Evolutionary conservation across 164 flowering plant species (phyloP), one percentile per base, ranked within the genome.

Genomic region (Umbellularia californica): DNA sequence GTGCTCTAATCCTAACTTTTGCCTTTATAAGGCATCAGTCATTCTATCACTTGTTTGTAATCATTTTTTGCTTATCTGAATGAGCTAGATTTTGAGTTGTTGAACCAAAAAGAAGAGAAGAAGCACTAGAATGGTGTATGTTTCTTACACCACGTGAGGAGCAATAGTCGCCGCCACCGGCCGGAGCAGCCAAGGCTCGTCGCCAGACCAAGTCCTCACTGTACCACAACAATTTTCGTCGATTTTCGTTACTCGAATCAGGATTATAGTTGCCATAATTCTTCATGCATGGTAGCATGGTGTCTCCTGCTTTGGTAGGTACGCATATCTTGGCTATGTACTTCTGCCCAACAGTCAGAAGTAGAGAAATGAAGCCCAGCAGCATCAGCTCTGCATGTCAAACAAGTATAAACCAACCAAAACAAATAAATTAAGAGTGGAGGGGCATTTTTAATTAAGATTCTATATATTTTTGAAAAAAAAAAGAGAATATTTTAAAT

Each of bases 321-420:
- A 91, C 81, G 78, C 93, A 91, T 69, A 91, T 87, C 64, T 76
- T 83, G 0, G 86, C 41, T 28, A 91, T 71, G 47, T 72, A 78
- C 19, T 20, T 58, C 50, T 87, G 81, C 2, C 87, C 88, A 47
- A 88, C 81, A 2, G 92, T 88, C 0, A 91, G 79, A 13, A 91
- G 85, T 25, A 91, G 77, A 3, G 93, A 91, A 67, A 91, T 85
- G 78, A 91, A 91, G 5, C 95, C 95, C 35, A 91, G 75, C 17
- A 91, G 79, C 95, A 91, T 91, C 78, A 91, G 77, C 78, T 89
- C 96, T 90, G 87, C 78, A 72, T 19, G 72, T 70, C 30, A n/a
- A 58, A 76, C 5, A 58, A 17, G 22, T 14, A 58, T 30, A 17
- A 58, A 4, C 19, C 19, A 17, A 58, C 19, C 19, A 58, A 4